A percentile compares a stretch with the other conserved stretches of the same genome.
Evolutionary conservation across 2,329 filamentous ascomycete species (phyloP).

Genomic region (Hansfordia pulvinata): DNA sequence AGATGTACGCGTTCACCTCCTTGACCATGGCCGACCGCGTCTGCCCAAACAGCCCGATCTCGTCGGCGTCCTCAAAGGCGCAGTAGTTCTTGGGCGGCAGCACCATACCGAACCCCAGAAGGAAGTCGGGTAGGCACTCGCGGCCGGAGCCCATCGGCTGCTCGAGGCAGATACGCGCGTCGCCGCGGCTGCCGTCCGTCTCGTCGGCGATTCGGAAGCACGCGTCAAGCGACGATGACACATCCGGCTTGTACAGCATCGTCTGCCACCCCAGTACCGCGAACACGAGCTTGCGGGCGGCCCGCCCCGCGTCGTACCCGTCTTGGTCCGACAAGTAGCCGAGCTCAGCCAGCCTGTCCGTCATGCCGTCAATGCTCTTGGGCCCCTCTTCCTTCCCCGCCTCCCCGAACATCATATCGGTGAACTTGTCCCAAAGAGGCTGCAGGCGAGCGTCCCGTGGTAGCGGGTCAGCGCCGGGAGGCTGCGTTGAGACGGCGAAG

Average conservation of each 20-base stretch:
- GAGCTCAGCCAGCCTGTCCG: constrained; percentile 4
- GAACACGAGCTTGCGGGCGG: constrained; percentile 8
- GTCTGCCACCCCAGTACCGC: constrained; percentile 11
- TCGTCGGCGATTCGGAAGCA: constrained; percentile 5
- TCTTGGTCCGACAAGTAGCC: constrained; percentile 2
- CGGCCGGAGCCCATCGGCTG: constrained; percentile 3
- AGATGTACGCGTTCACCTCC: constrained; percentile 7
- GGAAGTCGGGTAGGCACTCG: constrained; percentile 4
- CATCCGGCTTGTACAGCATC: constrained; percentile 10
- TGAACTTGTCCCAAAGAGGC: constrained; percentile 5
- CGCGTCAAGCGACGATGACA: constrained; percentile 2
- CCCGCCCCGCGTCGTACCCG: constrained; percentile 2
- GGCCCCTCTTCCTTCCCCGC: neutral
- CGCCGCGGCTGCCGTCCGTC: constrained; percentile 6
- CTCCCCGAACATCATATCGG: constrained; percentile 3
- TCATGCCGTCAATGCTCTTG: constrained; percentile 9
- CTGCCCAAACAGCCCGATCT: constrained; percentile 2
- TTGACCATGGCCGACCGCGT: constrained; percentile 4
- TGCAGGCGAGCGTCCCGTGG: constrained; percentile 2
- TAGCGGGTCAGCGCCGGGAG: constrained; percentile 1
- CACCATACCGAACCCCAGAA: constrained; percentile 10
- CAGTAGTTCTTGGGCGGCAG: constrained; percentile 8
- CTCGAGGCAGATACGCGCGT: constrained; percentile 6
- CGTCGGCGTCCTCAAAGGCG: constrained; percentile 4
- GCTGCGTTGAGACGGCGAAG: constrained; percentile 3